Percentiles rank a stretch among this genome's conserved stretches.
phyloP scores from a whole-genome alignment of 441 rosid species.

The Populus hybrid region DNA sequence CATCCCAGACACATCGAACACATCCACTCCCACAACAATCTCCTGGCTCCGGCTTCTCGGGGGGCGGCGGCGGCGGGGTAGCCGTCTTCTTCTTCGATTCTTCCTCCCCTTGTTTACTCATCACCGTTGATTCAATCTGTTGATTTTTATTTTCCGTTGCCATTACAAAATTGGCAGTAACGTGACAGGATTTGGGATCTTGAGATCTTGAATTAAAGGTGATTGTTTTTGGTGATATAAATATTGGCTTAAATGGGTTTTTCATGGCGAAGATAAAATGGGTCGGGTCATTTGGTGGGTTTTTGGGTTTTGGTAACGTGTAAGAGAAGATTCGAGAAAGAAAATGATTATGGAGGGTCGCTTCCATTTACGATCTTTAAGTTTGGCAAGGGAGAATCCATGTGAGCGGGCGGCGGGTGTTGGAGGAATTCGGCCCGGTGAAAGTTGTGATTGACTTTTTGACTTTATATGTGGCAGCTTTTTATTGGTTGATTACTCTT shows the following conservation, averaged over 20 bases:
- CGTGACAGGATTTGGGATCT: slow-evolving; percentile 4
- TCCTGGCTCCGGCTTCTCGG: slow-evolving; percentile 90
- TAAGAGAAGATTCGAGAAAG: not conserved
- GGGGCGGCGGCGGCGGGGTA: slow-evolving; percentile 51
- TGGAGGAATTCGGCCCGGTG: too few relatives aligned
- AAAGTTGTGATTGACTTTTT: too few relatives aligned
- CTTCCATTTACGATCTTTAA: not conserved
- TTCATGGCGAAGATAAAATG: slow-evolving; percentile 28
- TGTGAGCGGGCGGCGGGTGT: too few relatives aligned
- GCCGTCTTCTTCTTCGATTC: slow-evolving; percentile 16
- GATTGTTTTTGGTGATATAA: slow-evolving; percentile 8
- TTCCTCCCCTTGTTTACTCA: slow-evolving; percentile 10
- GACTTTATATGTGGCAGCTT: too few relatives aligned
- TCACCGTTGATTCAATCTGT: slow-evolving; percentile 8
- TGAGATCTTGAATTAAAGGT: slow-evolving; percentile 18
- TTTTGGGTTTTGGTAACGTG: not conserved
- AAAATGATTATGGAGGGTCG: not conserved
- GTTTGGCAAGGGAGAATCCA: too few relatives aligned
- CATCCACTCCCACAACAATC: slow-evolving; percentile 98
- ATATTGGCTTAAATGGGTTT: slow-evolving; percentile 23
- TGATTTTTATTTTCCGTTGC: slow-evolving; percentile 19
- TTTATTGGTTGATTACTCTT: too few relatives aligned
- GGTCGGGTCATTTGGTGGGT: not conserved
- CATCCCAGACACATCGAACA: slow-evolving; percentile 97
- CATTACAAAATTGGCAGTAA: slow-evolving; percentile 19